phyloP scores from a whole-genome alignment of 1,284 basidiomycete species.

The Austroboletus niveus region DNA sequence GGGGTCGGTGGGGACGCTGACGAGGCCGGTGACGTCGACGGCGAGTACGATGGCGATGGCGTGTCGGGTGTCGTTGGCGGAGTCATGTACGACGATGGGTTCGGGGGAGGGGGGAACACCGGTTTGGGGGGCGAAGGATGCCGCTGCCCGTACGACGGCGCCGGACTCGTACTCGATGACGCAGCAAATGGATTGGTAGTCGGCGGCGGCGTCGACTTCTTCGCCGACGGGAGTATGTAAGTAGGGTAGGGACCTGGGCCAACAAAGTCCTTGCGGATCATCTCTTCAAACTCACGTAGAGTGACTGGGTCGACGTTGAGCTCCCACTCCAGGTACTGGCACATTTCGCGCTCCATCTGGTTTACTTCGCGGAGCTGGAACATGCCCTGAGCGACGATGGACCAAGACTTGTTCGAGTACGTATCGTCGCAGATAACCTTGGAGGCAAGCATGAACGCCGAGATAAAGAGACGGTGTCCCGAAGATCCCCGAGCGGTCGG shows the following conservation, averaged over 20 bases:
- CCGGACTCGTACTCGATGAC: conserved; percentile 45
- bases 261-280: conserved; percentile 62
- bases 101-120: conserved; percentile 19
- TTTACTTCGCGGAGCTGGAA: conserved; percentile 90
- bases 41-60: conserved; percentile 47
- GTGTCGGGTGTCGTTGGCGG: conserved; percentile 47
- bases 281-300: conserved; percentile 60
- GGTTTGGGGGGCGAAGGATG: conserved; percentile 41
- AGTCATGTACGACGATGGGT: conserved; percentile 24
- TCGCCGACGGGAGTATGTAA: conserved; percentile 56
- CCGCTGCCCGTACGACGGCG: conserved; percentile 48
- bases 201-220: conserved; percentile 47
- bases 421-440: conserved; percentile 96
- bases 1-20: conserved; percentile 56
- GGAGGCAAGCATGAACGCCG: conserved; percentile 90
- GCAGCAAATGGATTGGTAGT: conserved; percentile 53
- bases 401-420: conserved; percentile 95
- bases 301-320: conserved; percentile 73
- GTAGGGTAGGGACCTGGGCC: conserved; percentile 55
- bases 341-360: conserved; percentile 96
- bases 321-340: conserved; percentile 90
- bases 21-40: conserved; percentile 52
- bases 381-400: conserved; percentile 90
- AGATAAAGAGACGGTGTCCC: conserved; percentile 88
- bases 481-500: conserved; percentile 90